Conservation (phyloP, 169 alveolate genomes). For the Perkinsus marinus region DNA sequence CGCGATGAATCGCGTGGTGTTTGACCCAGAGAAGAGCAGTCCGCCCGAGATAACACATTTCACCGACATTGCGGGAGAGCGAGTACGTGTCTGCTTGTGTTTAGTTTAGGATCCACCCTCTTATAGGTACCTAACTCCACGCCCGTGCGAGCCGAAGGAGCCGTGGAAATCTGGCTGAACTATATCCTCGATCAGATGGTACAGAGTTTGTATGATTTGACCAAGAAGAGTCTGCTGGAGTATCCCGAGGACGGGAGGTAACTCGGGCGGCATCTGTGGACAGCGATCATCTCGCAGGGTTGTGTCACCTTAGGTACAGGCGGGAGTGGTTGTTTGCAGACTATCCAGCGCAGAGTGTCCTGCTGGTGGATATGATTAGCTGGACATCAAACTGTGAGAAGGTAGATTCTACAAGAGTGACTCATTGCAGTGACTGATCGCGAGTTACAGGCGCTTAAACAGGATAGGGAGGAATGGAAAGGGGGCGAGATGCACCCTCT, state of each 20-base stretch:
- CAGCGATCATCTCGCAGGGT: too few relatives aligned
- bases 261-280: not conserved
- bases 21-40: slow-evolving; percentile 37
- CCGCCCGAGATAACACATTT: slow-evolving; percentile 24
- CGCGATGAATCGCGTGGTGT: slow-evolving; percentile 56
- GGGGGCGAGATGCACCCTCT: slow-evolving; percentile 29
- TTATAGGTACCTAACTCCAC: slow-evolving; percentile 23
- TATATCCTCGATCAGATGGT: slow-evolving; percentile 64
- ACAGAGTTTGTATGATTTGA: slow-evolving; percentile 53
- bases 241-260: slow-evolving; percentile 45
- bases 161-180: slow-evolving; percentile 68
- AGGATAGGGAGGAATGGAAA: slow-evolving; percentile 6
- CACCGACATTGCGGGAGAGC: slow-evolving; percentile 34
- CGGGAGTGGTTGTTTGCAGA: slow-evolving; percentile 56
- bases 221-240: slow-evolving; percentile 33
- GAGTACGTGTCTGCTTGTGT: slow-evolving; percentile 44
- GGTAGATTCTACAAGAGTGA: not conserved
- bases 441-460: not conserved
- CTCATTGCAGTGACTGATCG: not conserved
- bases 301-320: slow-evolving; percentile 41
- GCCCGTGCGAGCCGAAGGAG: slow-evolving; percentile 46
- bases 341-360: slow-evolving; percentile 58
- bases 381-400: slow-evolving; percentile 52
- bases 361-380: slow-evolving; percentile 59
- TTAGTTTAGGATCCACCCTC: slow-evolving; percentile 53